A percentile compares a stretch with the other conserved stretches of the same genome.
Evolutionary conservation across 2,329 filamentous ascomycete genomes (phyloP).

Genomic region (Stagonosporopsis vannaccii): DNA sequence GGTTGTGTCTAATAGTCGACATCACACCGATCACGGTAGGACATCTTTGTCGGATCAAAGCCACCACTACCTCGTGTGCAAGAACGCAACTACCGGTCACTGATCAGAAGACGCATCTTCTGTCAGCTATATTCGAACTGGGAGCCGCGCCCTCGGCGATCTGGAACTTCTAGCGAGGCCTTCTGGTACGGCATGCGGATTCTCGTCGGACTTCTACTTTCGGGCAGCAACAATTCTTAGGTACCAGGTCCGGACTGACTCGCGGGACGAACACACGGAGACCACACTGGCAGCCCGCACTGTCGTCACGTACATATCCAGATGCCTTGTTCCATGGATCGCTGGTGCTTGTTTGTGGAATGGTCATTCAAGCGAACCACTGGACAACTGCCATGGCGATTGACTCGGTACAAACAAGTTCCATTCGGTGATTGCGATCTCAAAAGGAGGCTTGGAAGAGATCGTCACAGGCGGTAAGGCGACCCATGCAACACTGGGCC

Average conservation of each 20-base stretch:
- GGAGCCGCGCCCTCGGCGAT: background rate
- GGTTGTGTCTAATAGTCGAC: background rate
- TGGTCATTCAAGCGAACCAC: background rate
- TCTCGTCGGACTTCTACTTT: background rate
- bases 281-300: background rate
- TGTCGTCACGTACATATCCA: background rate
- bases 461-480: background rate
- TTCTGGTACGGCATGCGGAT: background rate
- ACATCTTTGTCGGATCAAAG: background rate
- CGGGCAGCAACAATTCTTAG: background rate
- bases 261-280: background rate
- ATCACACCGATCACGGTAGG: background rate
- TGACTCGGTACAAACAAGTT: background rate
- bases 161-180: background rate
- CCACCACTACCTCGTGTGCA: background rate
- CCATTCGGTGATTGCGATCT: background rate
- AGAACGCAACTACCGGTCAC: background rate
- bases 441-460: background rate
- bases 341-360: background rate
- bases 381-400: background rate
- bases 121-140: background rate
- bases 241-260: conserved; percentile 2
- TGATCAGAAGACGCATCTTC: background rate
- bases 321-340: background rate
- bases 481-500: background rate